Evolutionary conservation across 2,329 filamentous ascomycete species (phyloP).

Genomic region (Didymella pinodella): DNA sequence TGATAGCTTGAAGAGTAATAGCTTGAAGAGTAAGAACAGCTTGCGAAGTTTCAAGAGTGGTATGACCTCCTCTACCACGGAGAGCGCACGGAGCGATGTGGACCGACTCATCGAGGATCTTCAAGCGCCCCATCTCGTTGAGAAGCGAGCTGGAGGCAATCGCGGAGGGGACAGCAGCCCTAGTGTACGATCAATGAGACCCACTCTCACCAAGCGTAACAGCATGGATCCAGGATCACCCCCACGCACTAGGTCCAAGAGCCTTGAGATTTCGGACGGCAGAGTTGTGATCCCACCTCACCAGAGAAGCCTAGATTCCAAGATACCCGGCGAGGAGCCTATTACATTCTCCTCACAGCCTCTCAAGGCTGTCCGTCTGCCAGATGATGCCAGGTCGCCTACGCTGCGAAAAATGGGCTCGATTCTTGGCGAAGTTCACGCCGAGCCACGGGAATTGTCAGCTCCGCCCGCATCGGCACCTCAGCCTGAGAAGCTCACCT

Average conservation of each 20-base stretch:
- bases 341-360: constrained; percentile 53
- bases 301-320: constrained; percentile 55
- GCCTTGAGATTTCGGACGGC: constrained; percentile 31
- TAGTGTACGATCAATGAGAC: constrained; percentile 36
- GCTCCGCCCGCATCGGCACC: constrained; percentile 9
- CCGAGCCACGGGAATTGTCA: constrained; percentile 25
- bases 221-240: constrained; percentile 30
- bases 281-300: constrained; percentile 35
- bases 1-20: constrained; percentile 61
- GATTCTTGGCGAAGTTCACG: constrained; percentile 43
- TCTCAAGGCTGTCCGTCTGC: constrained; percentile 57
- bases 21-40: constrained; percentile 60
- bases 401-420: constrained; percentile 28
- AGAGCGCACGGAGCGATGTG: constrained; percentile 66
- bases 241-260: constrained; percentile 35
- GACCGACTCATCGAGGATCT: constrained; percentile 77
- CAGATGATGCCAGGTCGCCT: constrained; percentile 50
- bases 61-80: constrained; percentile 50
- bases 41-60: constrained; percentile 57
- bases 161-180: constrained; percentile 29
- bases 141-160: constrained; percentile 26
- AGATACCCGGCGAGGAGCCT: constrained; percentile 50
- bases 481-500: constrained; percentile 27
- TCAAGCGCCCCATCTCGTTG: constrained; percentile 61
- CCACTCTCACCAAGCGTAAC: constrained; percentile 38